Percentiles rank a stretch among this genome's conserved stretches.
phyloP scores from a whole-genome alignment of 2,329 filamentous ascomycete genomes.

The Zymoseptoria brevis region DNA sequence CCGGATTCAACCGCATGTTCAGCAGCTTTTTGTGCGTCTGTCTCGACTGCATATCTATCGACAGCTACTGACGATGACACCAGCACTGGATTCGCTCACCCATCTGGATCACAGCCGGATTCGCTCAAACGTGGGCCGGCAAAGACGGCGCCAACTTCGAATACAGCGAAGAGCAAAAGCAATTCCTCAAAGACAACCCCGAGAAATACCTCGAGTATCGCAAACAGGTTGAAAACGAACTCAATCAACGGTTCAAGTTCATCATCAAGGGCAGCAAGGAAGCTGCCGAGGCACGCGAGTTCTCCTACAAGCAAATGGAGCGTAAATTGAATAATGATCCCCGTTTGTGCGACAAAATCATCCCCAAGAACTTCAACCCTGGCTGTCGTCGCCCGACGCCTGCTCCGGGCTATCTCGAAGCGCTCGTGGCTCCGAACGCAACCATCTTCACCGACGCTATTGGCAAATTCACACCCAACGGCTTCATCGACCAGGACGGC shows the following conservation, averaged over 20 bases:
- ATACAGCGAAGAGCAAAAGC: conserved; percentile 37
- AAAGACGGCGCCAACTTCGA: conserved; percentile 42
- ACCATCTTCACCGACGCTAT: conserved; percentile 30
- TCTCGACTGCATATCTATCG: background rate
- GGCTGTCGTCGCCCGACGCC: conserved; percentile 37
- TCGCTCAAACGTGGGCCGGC: conserved; percentile 41
- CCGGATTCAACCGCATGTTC: conserved; percentile 33
- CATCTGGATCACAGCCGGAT: conserved; percentile 43
- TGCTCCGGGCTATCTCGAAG: conserved; percentile 37
- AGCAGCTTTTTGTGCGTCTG: conserved; percentile 26
- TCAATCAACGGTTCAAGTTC: conserved; percentile 48
- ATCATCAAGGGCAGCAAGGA: conserved; percentile 44
- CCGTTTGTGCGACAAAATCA: conserved; percentile 36
- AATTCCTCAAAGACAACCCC: conserved; percentile 34
- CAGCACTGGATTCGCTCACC: conserved; percentile 36
- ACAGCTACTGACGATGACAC: background rate
- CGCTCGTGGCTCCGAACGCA: conserved; percentile 29
- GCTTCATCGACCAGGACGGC: conserved; percentile 28
- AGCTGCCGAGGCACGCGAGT: conserved; percentile 37
- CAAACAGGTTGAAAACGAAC: conserved; percentile 42
- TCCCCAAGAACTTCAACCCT: conserved; percentile 39
- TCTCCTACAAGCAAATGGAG: conserved; percentile 34
- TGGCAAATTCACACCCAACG: conserved; percentile 22
- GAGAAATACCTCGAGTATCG: conserved; percentile 41
- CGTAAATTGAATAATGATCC: conserved; percentile 33